Conservation (phyloP, 768 basidiomycete species). For the Glaciozyma martinii region DNA sequence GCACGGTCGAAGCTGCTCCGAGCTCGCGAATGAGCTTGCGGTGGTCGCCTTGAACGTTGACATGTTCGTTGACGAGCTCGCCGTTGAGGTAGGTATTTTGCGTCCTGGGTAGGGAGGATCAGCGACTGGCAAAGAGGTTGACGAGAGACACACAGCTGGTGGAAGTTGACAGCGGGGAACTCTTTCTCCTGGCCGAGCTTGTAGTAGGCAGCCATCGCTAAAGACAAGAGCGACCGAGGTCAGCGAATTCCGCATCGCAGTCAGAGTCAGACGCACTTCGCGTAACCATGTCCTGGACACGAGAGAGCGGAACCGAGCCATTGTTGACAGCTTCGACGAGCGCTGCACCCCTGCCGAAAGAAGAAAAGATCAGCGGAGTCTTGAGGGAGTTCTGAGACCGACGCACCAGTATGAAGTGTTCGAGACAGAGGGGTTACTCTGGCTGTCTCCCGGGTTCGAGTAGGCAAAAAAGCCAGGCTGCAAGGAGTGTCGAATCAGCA, state of each 20-base stretch:
- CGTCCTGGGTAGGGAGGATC: not conserved
- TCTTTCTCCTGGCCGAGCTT: slow-evolving; percentile 46
- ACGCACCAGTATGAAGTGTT: slow-evolving; percentile 13
- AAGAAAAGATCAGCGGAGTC: not conserved
- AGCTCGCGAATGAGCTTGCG: slow-evolving; percentile 59
- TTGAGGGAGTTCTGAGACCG: not conserved
- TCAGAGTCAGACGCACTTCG: slow-evolving; percentile 36
- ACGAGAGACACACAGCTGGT: slow-evolving; percentile 39
- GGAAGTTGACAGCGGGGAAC: slow-evolving; percentile 64
- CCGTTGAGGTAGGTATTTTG: slow-evolving; percentile 12
- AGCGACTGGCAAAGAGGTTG: no score
- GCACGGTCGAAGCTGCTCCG: slow-evolving; percentile 61
- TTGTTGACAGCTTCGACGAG: slow-evolving; percentile 52
- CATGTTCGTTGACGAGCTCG: slow-evolving; percentile 50
- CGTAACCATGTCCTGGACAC: slow-evolving; percentile 60
- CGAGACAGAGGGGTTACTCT: slow-evolving; percentile 2
- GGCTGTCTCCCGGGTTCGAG: slow-evolving; percentile 3
- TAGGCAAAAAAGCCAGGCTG: not conserved
- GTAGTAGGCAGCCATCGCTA: slow-evolving; percentile 50
- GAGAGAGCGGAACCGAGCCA: slow-evolving; percentile 56
- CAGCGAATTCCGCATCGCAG: not conserved
- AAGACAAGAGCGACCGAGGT: not conserved
- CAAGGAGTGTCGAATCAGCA: not conserved
- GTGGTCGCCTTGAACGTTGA: slow-evolving; percentile 62
- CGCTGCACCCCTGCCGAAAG: not conserved